Conservation (phyloP, 1,139 yeast genomes). For the Suhomyces guaymorum region DNA sequence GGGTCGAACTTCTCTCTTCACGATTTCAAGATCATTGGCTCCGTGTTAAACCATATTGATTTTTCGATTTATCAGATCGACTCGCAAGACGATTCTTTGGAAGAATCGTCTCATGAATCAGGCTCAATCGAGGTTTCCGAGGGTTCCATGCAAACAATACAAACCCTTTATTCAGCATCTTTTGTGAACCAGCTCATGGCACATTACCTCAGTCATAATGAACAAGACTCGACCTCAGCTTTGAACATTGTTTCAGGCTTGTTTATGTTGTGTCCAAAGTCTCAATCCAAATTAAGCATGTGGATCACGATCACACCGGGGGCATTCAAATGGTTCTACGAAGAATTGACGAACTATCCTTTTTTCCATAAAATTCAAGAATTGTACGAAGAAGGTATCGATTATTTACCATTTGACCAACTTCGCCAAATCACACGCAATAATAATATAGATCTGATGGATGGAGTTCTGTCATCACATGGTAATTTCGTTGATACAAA, state of each 20-base stretch:
- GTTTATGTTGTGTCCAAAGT: constrained; percentile 31
- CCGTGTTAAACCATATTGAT: constrained; percentile 25
- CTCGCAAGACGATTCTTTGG: constrained; percentile 18
- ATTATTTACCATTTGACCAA: constrained; percentile 23
- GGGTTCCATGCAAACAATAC: constrained; percentile 13
- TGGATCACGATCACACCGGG: constrained; percentile 38
- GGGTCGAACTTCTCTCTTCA: constrained; percentile 13
- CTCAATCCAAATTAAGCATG: constrained; percentile 37
- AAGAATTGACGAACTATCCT: constrained; percentile 10
- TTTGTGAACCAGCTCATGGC: constrained; percentile 28
- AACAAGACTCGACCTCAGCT: constrained; percentile 11
- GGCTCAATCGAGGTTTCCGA: constrained; percentile 8
- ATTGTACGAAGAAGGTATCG: constrained; percentile 15
- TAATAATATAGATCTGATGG: too few species aligned
- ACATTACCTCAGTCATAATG: constrained; percentile 15
- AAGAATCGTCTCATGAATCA: constrained; percentile 7
- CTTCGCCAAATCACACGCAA: constrained; percentile 11
- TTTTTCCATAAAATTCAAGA: constrained; percentile 18
- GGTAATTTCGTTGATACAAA: not conserved
- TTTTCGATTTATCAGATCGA: constrained; percentile 20
- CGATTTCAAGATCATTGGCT: constrained; percentile 26
- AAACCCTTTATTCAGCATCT: constrained; percentile 23
- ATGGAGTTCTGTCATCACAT: constrained; percentile 13
- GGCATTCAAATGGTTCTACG: constrained; percentile 33
- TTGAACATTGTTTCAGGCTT: constrained; percentile 27